Conservation (phyloP, 73 alveolate species). For the Paramecium tetraurelia region DNA sequence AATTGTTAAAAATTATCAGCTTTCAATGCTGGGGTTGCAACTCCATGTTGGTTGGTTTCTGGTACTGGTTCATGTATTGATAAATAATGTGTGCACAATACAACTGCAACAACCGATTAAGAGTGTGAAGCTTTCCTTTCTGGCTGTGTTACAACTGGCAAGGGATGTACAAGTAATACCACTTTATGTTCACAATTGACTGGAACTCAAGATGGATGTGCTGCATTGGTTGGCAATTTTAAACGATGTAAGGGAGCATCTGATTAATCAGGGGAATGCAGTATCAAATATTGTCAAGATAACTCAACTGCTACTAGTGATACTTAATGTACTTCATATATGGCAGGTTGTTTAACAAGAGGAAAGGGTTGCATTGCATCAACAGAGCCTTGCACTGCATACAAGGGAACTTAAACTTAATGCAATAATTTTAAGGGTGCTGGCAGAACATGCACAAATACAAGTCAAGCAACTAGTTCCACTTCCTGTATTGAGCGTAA, state of each 20-base stretch:
- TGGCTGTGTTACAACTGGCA: slow-evolving; percentile 22
- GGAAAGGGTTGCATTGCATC: slow-evolving; percentile 6
- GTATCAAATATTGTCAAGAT: neutral
- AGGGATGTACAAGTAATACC: neutral
- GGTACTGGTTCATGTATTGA: neutral
- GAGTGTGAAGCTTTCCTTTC: neutral
- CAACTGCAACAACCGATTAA: slow-evolving; percentile 4
- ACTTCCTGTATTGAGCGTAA: neutral
- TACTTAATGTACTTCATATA: neutral
- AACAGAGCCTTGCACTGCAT: neutral
- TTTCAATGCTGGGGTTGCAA: neutral
- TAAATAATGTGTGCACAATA: neutral
- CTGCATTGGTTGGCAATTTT: neutral
- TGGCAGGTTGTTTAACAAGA: slow-evolving; percentile 28
- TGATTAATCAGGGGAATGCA: neutral
- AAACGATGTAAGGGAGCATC: neutral
- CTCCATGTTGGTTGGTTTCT: slow-evolving; percentile 15
- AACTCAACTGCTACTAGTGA: neutral
- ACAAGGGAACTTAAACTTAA: neutral
- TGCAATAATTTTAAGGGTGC: neutral
- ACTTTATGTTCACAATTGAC: neutral
- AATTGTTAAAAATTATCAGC: slow-evolving; percentile 7
- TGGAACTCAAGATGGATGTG: neutral
- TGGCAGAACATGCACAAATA: neutral
- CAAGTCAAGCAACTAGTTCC: neutral